Evolutionary conservation across 192 early-diverging fungal genomes (phyloP).

Genomic region (Obelidium mucronatum): DNA sequence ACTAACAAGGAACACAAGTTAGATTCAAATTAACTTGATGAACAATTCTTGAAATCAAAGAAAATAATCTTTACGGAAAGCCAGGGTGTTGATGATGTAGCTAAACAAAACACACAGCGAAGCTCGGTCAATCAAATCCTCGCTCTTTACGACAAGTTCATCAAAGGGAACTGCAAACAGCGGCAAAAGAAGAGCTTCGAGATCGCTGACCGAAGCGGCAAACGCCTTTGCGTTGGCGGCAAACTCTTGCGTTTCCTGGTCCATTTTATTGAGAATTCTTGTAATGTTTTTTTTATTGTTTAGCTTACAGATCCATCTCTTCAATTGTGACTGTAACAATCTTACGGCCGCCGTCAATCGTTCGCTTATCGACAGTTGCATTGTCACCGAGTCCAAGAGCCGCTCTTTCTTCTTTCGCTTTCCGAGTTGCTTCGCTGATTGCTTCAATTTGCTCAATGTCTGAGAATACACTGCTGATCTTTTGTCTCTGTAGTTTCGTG

Average conservation of each 20-base stretch:
- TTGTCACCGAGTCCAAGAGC: neutral
- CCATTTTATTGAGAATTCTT: constrained; percentile 9
- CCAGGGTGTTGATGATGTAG: constrained; percentile 27
- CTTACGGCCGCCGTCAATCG: constrained; percentile 7
- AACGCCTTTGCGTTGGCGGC: neutral
- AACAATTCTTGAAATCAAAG: neutral
- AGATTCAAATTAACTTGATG: neutral
- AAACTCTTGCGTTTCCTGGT: constrained; percentile 10
- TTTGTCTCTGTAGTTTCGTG: constrained; percentile 35
- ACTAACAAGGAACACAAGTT: neutral
- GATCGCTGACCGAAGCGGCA: constrained; percentile 3
- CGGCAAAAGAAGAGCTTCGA: constrained; percentile 5
- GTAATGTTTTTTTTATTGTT: neutral
- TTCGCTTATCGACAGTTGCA: constrained; percentile 9
- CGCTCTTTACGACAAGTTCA: neutral
- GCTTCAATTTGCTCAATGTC: constrained; percentile 40
- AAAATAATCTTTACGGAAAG: constrained; percentile 4
- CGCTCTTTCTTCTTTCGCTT: neutral
- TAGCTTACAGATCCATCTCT: constrained; percentile 28
- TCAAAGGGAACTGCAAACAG: constrained; percentile 15
- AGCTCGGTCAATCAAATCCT: constrained; percentile 23
- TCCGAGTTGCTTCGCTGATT: neutral
- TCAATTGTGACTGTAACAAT: constrained; percentile 46
- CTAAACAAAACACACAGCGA: constrained; percentile 11
- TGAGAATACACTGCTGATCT: constrained; percentile 25